A percentile compares a stretch with the other conserved stretches of the same genome.
Evolutionary conservation across 345 rosid species (phyloP).

Genomic region (Eucalyptus regnans): DNA sequence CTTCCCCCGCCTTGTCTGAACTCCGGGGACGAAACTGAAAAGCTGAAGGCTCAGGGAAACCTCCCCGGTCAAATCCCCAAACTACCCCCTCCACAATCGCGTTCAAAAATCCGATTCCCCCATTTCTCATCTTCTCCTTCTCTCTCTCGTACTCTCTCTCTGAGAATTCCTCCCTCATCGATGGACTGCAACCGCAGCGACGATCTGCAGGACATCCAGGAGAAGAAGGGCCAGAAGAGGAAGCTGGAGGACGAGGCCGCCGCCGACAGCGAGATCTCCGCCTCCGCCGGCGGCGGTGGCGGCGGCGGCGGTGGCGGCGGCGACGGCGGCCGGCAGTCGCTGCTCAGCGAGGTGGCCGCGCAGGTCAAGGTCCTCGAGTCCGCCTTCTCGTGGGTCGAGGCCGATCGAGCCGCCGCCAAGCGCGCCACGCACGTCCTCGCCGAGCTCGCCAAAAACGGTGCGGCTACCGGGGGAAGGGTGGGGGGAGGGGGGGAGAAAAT

Average conservation of each 20-base stretch:
- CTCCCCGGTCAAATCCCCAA: slow-evolving; percentile 1
- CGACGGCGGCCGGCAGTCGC: slow-evolving; percentile 51
- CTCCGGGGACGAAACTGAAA: not conserved
- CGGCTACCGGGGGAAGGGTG: no score
- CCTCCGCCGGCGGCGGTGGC: slow-evolving; percentile 30
- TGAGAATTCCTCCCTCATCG: not conserved
- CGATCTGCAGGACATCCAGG: slow-evolving; percentile 39
- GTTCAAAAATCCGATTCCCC: not conserved
- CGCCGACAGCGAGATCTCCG: slow-evolving; percentile 50
- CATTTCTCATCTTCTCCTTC: not conserved
- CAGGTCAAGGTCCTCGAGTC: slow-evolving; percentile 68
- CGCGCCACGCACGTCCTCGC: slow-evolving; percentile 97
- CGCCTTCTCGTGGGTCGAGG: slow-evolving; percentile 74
- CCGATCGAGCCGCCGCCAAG: slow-evolving; percentile 92
- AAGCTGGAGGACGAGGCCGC: slow-evolving; percentile 73
- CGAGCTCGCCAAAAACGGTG: slow-evolving; percentile 98
- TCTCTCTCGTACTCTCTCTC: not conserved
- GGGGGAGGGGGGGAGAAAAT: not conserved
- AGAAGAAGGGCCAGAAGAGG: slow-evolving; percentile 90
- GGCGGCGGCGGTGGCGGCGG: slow-evolving; percentile 17
- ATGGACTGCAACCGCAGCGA: slow-evolving; percentile 1
- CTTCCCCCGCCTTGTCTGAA: not conserved
- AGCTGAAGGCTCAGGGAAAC: not conserved
- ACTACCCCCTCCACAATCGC: slow-evolving; percentile 30
- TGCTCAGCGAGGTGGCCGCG: slow-evolving; percentile 48